Evolutionary conservation across 202 grass and related monocot species (phyloP).

Genomic region (Saccharum hybrid): DNA sequence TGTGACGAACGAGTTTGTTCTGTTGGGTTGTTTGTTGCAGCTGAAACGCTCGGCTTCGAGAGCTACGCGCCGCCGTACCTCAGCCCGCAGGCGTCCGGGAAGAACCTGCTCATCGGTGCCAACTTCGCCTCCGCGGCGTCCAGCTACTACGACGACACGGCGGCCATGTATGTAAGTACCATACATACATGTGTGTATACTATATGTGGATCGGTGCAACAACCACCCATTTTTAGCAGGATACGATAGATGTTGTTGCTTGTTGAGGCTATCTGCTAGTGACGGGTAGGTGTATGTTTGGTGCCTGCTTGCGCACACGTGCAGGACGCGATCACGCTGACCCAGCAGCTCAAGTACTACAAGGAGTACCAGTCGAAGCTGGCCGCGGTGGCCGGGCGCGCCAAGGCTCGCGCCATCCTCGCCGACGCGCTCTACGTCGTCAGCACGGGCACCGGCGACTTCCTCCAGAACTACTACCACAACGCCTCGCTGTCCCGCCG

Average conservation of each 20-base stretch:
- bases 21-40: constrained; percentile 31
- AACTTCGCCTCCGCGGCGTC: constrained; percentile 92
- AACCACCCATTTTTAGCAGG: no score
- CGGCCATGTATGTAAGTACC: constrained; percentile 69
- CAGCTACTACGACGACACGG: constrained; percentile 71
- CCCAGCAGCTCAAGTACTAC: constrained; percentile 76
- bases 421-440: constrained; percentile 72
- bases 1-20: neutral
- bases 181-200: no score
- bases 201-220: no score
- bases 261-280: no score
- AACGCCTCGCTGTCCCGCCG: constrained; percentile 60
- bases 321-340: constrained; percentile 77
- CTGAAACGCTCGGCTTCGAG: constrained; percentile 69
- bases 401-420: constrained; percentile 55
- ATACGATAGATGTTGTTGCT: no score
- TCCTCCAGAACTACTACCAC: constrained; percentile 91
- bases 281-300: no score
- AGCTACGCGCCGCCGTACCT: constrained; percentile 72
- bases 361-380: constrained; percentile 77
- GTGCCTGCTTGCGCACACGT: neutral
- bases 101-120: constrained; percentile 74
- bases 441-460: constrained; percentile 77
- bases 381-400: constrained; percentile 52
- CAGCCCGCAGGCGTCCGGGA: constrained; percentile 61